Conservation (phyloP, 2,329 filamentous ascomycete genomes). For the Zarea fungicola region DNA sequence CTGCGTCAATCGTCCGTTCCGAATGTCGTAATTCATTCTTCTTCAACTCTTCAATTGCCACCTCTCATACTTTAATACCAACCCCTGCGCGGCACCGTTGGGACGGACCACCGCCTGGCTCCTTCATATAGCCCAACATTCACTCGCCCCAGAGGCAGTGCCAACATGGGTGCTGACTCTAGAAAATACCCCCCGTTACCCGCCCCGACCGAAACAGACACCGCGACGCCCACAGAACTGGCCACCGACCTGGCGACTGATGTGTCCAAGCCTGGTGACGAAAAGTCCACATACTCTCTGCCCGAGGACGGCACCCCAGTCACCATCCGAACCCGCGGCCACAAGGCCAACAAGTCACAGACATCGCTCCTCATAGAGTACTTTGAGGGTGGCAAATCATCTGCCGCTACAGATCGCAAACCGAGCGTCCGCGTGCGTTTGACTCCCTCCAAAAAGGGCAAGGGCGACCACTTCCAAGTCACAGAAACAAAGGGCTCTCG, state of each 20-base stretch:
- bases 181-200: conserved; percentile 63
- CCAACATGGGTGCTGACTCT: conserved; percentile 48
- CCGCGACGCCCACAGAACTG: conserved; percentile 58
- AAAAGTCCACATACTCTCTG: conserved; percentile 71
- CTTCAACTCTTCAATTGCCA: not conserved
- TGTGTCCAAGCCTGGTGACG: conserved; percentile 61
- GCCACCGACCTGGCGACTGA: conserved; percentile 63
- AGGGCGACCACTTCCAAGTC: conserved; percentile 77
- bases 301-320: conserved; percentile 86
- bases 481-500: conserved; percentile 72
- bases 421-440: conserved; percentile 77
- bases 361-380: conserved; percentile 93
- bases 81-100: too few species aligned
- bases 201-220: conserved; percentile 71
- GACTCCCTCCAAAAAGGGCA: conserved; percentile 68
- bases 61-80: not conserved
- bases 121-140: too few species aligned
- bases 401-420: conserved; percentile 57
- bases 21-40: conserved; percentile 9
- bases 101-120: too few species aligned
- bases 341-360: conserved; percentile 62
- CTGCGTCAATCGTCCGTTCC: not conserved
- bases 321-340: conserved; percentile 75
- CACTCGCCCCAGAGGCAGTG: conserved; percentile 20
- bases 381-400: conserved; percentile 72